Percentiles rank a stretch among this genome's conserved stretches.
phyloP scores from a whole-genome alignment of 2,329 filamentous ascomycete genomes.

The Gremmenia infestans region DNA sequence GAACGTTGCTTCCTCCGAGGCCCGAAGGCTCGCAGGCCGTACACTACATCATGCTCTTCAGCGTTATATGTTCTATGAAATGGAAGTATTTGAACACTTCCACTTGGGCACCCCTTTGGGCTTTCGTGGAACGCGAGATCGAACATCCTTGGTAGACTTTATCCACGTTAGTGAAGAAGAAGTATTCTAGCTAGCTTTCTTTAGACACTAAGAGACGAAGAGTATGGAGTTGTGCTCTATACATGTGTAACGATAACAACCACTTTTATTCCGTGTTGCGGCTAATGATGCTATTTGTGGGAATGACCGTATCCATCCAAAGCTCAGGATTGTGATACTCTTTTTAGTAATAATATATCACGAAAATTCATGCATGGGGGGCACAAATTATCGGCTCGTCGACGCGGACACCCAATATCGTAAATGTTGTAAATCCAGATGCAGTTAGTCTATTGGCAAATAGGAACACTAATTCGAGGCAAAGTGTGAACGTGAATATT shows the following conservation, averaged over 20 bases:
- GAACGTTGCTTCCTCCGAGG: slow-evolving; percentile 19
- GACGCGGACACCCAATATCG: too few species aligned
- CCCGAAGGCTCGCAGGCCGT: slow-evolving; percentile 6
- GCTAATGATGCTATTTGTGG: too few species aligned
- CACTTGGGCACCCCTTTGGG: slow-evolving; percentile 8
- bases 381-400: too few species aligned
- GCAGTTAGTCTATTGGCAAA: too few species aligned
- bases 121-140: slow-evolving; percentile 19
- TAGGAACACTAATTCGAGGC: too few species aligned
- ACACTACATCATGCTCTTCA: slow-evolving; percentile 11
- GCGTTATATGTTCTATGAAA: slow-evolving; percentile 11
- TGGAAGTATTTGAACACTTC: slow-evolving; percentile 11
- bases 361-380: too few species aligned
- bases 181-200: slow-evolving; percentile 16
- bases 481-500: too few species aligned
- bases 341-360: too few species aligned
- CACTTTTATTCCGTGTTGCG: too few species aligned
- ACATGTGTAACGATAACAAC: neutral
- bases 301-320: too few species aligned
- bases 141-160: slow-evolving; percentile 6
- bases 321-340: too few species aligned
- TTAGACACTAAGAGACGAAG: slow-evolving; percentile 18
- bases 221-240: slow-evolving; percentile 16
- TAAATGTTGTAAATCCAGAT: too few species aligned
- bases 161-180: slow-evolving; percentile 20